A percentile compares a stretch with the other conserved stretches of the same genome.
Conservation (phyloP, 192 early-diverging fungal species). For the Dimargaris cristalligena region DNA sequence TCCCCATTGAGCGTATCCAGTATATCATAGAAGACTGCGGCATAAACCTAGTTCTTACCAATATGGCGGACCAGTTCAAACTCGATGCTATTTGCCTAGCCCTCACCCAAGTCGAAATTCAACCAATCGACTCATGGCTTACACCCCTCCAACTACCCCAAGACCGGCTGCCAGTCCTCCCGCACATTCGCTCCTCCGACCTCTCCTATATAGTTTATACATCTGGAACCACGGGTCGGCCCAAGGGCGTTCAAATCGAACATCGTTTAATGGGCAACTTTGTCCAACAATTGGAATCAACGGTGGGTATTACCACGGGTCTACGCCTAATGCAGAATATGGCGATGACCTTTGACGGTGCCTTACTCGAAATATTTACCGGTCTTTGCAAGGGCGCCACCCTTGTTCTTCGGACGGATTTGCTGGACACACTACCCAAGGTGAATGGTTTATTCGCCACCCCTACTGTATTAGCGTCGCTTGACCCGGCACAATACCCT, state of each 20-base stretch:
- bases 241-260: slow-evolving; percentile 3
- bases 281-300: neutral
- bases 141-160: neutral
- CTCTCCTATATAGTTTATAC: slow-evolving; percentile 7
- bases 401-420: neutral
- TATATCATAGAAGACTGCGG: slow-evolving; percentile 2
- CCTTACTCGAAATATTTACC: neutral
- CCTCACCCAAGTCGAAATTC: neutral
- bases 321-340: neutral
- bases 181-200: neutral
- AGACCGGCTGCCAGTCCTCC: too few species aligned
- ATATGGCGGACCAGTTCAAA: neutral
- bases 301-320: too few species aligned
- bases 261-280: neutral
- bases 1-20: neutral
- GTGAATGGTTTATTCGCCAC: neutral
- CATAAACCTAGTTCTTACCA: neutral
- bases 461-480: neutral
- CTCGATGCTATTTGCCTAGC: neutral
- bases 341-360: neutral
- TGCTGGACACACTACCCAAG: neutral
- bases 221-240: slow-evolving; percentile 1
- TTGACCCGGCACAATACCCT: slow-evolving; percentile 3
- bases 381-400: slow-evolving; percentile 5
- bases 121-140: neutral